These are phyloP conservation scores for Acanthamoeba quina DNA, from an alignment of 208 protist species.

Conservation along the genomic window DNA sequence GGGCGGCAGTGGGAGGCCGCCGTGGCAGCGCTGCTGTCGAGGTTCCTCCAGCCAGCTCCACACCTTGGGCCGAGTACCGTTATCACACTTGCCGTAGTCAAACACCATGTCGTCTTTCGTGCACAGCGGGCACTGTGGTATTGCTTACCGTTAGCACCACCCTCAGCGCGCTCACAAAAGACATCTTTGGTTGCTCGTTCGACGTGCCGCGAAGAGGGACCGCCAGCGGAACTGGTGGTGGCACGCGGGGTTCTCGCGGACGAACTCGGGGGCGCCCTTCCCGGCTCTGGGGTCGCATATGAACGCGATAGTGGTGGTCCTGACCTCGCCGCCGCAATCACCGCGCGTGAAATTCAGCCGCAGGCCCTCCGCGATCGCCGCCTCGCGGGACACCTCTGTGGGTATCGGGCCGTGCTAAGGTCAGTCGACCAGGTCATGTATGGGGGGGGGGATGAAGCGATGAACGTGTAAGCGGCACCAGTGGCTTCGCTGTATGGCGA, in stretches of 20 bases:
- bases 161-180: too few relatives aligned
- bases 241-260: conserved; percentile 47
- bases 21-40: conserved; percentile 44
- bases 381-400: not conserved
- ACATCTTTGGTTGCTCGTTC: not conserved
- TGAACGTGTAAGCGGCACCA: not conserved
- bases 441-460: not conserved
- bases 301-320: conserved; percentile 30
- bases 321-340: not conserved
- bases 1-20: conserved; percentile 35
- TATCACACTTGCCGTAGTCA: conserved; percentile 65
- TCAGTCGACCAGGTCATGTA: not conserved
- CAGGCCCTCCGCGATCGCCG: not conserved
- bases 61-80: conserved; percentile 46
- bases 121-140: conserved; percentile 40
- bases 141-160: too few relatives aligned
- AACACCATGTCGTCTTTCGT: conserved; percentile 57
- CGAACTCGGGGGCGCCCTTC: conserved; percentile 30
- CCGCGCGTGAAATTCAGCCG: conserved; percentile 42
- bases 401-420: not conserved
- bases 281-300: conserved; percentile 44
- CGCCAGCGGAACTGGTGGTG: conserved; percentile 60
- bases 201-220: conserved; percentile 49
- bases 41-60: conserved; percentile 62
- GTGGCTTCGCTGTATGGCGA: not conserved